These are phyloP conservation scores for Gelatoporia subvermispora DNA, from an alignment of 768 basidiomycete genomes.

Conservation along the genomic window DNA sequence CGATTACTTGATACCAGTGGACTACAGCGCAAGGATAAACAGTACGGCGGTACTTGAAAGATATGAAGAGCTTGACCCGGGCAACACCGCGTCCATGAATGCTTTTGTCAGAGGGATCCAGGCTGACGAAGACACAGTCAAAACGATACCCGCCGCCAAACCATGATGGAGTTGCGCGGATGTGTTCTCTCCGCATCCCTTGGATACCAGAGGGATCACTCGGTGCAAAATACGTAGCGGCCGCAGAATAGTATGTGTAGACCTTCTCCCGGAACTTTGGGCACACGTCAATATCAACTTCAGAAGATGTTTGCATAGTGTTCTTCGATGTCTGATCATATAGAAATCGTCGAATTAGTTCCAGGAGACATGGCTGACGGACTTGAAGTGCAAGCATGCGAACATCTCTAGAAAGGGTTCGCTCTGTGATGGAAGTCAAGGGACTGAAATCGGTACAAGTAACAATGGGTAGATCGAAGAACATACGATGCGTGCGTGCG, in stretches of 20 bases:
- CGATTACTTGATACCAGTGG: slow-evolving; percentile 2
- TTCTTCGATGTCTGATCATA: too few relatives aligned
- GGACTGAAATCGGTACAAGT: too few relatives aligned
- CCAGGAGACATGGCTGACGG: too few relatives aligned
- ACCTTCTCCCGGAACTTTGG: background rate
- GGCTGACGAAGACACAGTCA: slow-evolving; percentile 23
- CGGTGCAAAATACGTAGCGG: slow-evolving; percentile 20
- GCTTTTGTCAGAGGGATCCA: slow-evolving; percentile 1
- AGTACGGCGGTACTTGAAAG: slow-evolving; percentile 12
- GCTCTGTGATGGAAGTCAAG: too few relatives aligned
- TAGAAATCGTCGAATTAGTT: too few relatives aligned
- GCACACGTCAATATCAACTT: too few relatives aligned
- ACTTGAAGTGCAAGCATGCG: too few relatives aligned
- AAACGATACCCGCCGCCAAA: background rate
- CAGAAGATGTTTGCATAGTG: too few relatives aligned
- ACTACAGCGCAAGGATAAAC: slow-evolving; percentile 19
- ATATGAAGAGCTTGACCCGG: slow-evolving; percentile 19
- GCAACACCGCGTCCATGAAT: slow-evolving; percentile 18
- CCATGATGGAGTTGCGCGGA: slow-evolving; percentile 21
- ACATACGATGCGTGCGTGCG: too few relatives aligned
- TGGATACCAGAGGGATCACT: slow-evolving; percentile 22
- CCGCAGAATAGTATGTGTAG: slow-evolving; percentile 16
- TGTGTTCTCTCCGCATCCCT: slow-evolving; percentile 25
- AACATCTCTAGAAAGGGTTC: too few relatives aligned
- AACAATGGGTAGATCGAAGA: too few relatives aligned